These are phyloP conservation scores for Metarhizium sp. DNA, from an alignment of 2,329 filamentous ascomycete species.

Conservation along the genomic window DNA sequence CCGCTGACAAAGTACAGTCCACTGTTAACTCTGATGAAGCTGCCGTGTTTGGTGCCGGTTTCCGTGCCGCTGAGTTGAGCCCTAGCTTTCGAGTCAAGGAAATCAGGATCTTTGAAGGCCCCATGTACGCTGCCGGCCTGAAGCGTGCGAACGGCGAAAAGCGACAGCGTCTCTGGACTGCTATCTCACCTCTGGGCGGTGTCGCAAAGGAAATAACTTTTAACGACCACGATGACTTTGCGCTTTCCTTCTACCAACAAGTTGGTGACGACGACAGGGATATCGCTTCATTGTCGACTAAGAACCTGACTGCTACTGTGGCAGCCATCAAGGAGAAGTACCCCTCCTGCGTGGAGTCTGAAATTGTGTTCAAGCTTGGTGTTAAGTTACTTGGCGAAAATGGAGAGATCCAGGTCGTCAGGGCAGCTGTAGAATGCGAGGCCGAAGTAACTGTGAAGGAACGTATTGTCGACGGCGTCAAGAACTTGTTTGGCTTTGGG, in stretches of 20 bases:
- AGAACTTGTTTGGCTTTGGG: conserved; percentile 90
- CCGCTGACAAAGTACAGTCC: conserved; percentile 69
- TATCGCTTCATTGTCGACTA: conserved; percentile 59
- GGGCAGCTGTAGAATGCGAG: conserved; percentile 78
- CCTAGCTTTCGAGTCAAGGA: conserved; percentile 98
- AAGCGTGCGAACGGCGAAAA: conserved; percentile 64
- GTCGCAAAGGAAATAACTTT: conserved; percentile 78
- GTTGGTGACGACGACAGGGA: conserved; percentile 49
- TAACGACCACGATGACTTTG: conserved; percentile 73
- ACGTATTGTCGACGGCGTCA: conserved; percentile 83
- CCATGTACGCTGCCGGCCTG: conserved; percentile 64
- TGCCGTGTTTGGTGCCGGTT: conserved; percentile 90
- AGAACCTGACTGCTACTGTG: conserved; percentile 81
- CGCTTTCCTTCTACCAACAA: conserved; percentile 70
- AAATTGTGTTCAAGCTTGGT: conserved; percentile 72
- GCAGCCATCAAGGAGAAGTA: conserved; percentile 68
- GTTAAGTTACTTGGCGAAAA: conserved; percentile 63
- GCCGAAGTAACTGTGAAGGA: conserved; percentile 64
- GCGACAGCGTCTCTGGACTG: conserved; percentile 75
- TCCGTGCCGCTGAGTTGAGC: conserved; percentile 85
- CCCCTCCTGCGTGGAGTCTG: conserved; percentile 59
- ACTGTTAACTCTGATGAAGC: conserved; percentile 98
- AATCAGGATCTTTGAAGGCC: conserved; percentile 72
- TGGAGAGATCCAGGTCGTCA: conserved; percentile 70
- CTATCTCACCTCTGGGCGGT: conserved; percentile 64